Evolutionary conservation across 2,329 filamentous ascomycete genomes (phyloP), one percentile per base, ranked within the genome.

Genomic region (Amylocarpus encephaloides): DNA sequence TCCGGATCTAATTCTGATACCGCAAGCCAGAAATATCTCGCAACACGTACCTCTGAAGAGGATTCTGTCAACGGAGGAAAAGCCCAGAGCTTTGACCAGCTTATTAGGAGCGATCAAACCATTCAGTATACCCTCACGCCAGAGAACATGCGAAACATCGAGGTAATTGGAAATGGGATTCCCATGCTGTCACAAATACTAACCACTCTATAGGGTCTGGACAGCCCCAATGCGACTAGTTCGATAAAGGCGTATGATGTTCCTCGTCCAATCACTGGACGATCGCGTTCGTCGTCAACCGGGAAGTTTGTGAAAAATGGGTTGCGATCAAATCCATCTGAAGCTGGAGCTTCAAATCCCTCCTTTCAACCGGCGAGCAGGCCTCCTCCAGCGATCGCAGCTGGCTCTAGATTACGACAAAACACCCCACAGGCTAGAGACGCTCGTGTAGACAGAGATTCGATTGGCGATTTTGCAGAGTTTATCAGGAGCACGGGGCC

Each of bases 111-210:
- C 66, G 85, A 89, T 59, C 81, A 90, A 64, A 92, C 88, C 1
- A 83, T 92, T 39, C 87, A 88, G 60, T 92, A 86, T 65, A 92
- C 88, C 1, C 73, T 92, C 26, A 93, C 88, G 0, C 87, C 88
- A 0, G 82, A 86, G 63, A 87, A 77, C 59, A 88, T 92, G 78
- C 83, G 86, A 53, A 79, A 87, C 57, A 82, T 87, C 60, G 82
- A 88, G 67, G 85, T 87, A 71, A 70, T 33, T 43, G 49, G 6
- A 11, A 18, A 39, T 12, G 15, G 15, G 46, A 16, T 40, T 7
- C 26, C 19, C 15, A n/a, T 45, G 26, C 29, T 30, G n/a, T 39
- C n/a, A 32, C 19, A 43, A 3, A 29, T 48, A n/a, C 50, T 54
- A 40, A 53, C 44, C 6, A 7, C 12, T 15, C 18, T 36, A 30